phyloP scores from a whole-genome alignment of 2,329 filamentous ascomycete species.

The Aspergillus carbonarius region DNA sequence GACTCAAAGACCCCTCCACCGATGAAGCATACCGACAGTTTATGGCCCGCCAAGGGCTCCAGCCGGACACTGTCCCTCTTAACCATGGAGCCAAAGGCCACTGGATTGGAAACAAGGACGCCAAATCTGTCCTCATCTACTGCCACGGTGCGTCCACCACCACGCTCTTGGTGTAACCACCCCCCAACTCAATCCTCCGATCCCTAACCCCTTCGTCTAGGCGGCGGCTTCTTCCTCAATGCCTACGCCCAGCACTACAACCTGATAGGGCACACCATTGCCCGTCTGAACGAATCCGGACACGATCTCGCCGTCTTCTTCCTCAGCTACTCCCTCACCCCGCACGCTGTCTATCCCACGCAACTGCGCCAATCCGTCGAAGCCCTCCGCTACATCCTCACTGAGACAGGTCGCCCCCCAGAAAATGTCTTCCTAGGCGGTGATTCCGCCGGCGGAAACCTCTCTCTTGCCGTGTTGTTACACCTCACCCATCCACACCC shows the following conservation, averaged over 20 bases:
- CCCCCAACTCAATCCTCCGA: not conserved
- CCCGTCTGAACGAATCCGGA: constrained; percentile 39
- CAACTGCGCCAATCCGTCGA: constrained; percentile 41
- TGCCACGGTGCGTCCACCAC: constrained; percentile 33
- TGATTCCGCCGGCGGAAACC: constrained; percentile 44
- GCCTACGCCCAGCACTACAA: constrained; percentile 43
- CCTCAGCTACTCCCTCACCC: constrained; percentile 55
- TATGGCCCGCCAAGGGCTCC: constrained; percentile 26
- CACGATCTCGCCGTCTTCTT: constrained; percentile 51
- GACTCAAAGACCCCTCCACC: constrained; percentile 27
- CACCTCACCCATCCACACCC: constrained; percentile 55
- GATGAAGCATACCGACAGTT: constrained; percentile 25
- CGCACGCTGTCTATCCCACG: constrained; percentile 38
- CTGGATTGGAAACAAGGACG: constrained; percentile 42
- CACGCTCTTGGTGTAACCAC: not conserved
- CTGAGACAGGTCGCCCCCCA: constrained; percentile 30
- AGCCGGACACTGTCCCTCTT: constrained; percentile 31
- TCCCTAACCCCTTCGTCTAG: constrained; percentile 27
- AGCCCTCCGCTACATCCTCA: constrained; percentile 40
- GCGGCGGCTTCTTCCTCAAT: constrained; percentile 55
- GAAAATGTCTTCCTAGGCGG: constrained; percentile 38
- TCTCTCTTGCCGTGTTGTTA: constrained; percentile 33
- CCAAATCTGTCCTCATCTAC: constrained; percentile 41
- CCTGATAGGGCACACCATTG: constrained; percentile 45
- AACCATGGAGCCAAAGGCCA: constrained; percentile 34